Evolutionary conservation across 345 rosid species (phyloP), one percentile per base, ranked within the genome.

Genomic region (Noccaea bulbosa): DNA sequence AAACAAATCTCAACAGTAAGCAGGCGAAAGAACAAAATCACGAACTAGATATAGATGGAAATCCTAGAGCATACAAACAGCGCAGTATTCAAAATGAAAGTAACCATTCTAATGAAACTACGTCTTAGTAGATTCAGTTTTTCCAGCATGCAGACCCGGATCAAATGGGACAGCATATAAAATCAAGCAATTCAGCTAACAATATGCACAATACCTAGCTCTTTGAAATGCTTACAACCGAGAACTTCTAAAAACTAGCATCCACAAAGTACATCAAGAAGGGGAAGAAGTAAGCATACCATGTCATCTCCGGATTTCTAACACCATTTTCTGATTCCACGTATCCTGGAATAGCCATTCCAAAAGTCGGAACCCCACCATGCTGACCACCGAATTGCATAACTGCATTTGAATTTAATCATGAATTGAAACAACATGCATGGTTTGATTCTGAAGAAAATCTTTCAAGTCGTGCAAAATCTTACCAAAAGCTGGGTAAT

Each of bases 371-470:
- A 69, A 93, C 97, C 46, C 98, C 96, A 71, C 94, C 87, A 81
- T 88, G 99, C 91, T 93, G 99, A 50, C 90, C 89, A 11, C 93
- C 91, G 80, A 94, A 84, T 75, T 89, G 99, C 97, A 94, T 88
- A 74, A 91, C 79, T 75, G 75, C 49, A 60, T 14, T 67, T 67
- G 24, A 60, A 37, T 34, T 51, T 4, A 50, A 35, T 50, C 34
- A 67, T 27, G 40, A 41, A 20, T 20, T 17, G 0, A 17, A 17
- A 17, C 47, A 57, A 11, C 24, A 55, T 52, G 17, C 22, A 47
- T 27, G 20, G 69, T 48, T 27, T 62, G 37, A 40, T 44, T 59
- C 11, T 24, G 45, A 44, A 16, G 5, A 2, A 33, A 34, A 15
- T 15, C 41, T 38, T n/a, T 40, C 14, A 49, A 43, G 55, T 55